A percentile compares a stretch with the other conserved stretches of the same genome.
Evolutionary conservation across 1,284 basidiomycete species (phyloP).

Genomic region (Xerocomus nothofagi): DNA sequence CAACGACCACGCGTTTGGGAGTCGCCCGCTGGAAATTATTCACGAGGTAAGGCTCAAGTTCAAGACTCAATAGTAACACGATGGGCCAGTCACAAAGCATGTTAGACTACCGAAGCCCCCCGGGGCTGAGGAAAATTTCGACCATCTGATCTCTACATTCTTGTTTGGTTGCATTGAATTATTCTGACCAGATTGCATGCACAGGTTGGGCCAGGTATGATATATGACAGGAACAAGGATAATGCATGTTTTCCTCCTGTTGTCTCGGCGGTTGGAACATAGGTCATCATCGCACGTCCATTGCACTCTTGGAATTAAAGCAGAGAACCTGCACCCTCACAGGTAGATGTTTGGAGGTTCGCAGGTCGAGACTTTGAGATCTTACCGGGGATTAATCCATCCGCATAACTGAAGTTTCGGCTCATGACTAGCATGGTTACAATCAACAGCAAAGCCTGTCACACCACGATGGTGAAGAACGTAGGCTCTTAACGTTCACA

Average conservation of each 20-base stretch:
- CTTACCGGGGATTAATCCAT: not conserved
- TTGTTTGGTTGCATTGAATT: not conserved
- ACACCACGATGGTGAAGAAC: not conserved
- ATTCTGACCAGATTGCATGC: constrained; percentile 4
- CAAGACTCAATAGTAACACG: not conserved
- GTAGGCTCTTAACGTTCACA: not conserved
- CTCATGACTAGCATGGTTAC: not conserved
- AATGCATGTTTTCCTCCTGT: not conserved
- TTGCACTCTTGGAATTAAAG: not conserved
- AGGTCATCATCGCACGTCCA: no score
- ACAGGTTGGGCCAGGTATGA: not conserved
- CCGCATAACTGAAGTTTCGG: not conserved
- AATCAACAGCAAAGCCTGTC: not conserved
- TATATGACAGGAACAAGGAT: not conserved
- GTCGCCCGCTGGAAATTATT: not conserved
- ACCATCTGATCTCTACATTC: not conserved
- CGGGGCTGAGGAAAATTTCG: constrained; percentile 22
- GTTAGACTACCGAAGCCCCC: constrained; percentile 27
- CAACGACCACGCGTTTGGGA: no score
- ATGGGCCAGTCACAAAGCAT: constrained; percentile 24
- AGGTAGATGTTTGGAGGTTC: no score
- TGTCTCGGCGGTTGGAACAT: no score
- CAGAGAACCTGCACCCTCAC: no score
- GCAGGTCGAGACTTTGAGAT: no score
- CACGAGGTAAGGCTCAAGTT: constrained; percentile 1